phyloP scores from a whole-genome alignment of 1,284 basidiomycete genomes.

The Ganoderma boninense region DNA sequence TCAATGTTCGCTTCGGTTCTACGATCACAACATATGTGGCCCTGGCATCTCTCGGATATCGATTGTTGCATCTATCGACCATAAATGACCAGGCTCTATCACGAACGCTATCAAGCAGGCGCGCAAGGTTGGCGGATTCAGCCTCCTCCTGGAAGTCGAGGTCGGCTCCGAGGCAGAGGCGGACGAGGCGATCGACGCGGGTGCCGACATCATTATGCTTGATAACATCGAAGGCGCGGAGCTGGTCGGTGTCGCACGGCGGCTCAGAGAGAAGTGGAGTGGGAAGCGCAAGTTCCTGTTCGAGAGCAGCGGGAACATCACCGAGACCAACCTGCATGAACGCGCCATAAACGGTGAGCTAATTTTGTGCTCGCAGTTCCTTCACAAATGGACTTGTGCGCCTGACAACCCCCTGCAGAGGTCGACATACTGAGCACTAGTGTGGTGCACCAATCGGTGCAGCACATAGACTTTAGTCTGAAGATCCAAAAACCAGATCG shows the following conservation, averaged over 20 bases:
- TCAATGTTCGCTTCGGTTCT: background rate
- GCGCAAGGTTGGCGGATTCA: slow-evolving; percentile 92
- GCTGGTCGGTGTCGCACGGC: slow-evolving; percentile 72
- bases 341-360: slow-evolving; percentile 77
- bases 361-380: no score
- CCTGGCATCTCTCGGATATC: background rate
- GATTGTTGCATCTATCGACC: background rate
- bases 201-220: slow-evolving; percentile 98
- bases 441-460: slow-evolving; percentile 90
- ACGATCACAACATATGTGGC: no score
- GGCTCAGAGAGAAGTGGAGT: slow-evolving; percentile 79
- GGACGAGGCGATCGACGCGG: slow-evolving; percentile 94
- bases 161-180: slow-evolving; percentile 91
- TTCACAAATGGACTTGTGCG: background rate
- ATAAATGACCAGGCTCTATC: slow-evolving; percentile 77
- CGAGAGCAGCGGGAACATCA: slow-evolving; percentile 94
- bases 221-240: slow-evolving; percentile 91
- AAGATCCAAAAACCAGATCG: slow-evolving; percentile 80
- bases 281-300: slow-evolving; percentile 86
- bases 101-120: slow-evolving; percentile 88
- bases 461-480: slow-evolving; percentile 93
- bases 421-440: slow-evolving; percentile 96
- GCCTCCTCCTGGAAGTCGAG: slow-evolving; percentile 93
- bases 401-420: slow-evolving; percentile 56
- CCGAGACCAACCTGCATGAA: slow-evolving; percentile 81